These are phyloP conservation scores for Lactifluus hygrophoroides DNA, from an alignment of 768 basidiomycete genomes.

Conservation along the genomic window DNA sequence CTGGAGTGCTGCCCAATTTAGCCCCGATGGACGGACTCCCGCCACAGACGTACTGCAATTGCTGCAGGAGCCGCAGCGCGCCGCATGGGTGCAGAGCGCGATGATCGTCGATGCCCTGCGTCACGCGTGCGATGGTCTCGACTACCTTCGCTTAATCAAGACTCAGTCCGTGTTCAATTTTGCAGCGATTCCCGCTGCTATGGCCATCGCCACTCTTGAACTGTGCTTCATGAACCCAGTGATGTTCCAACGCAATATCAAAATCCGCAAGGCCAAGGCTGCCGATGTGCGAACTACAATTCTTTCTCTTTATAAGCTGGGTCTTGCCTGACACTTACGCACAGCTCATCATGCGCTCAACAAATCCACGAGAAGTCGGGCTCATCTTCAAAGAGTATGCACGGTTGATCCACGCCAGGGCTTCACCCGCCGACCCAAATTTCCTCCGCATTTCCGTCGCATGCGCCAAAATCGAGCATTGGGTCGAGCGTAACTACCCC, in stretches of 20 bases:
- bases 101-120: slow-evolving; percentile 86
- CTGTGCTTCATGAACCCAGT: slow-evolving; percentile 88
- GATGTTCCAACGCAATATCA: slow-evolving; percentile 83
- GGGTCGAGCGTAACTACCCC: slow-evolving; percentile 91
- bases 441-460: slow-evolving; percentile 76
- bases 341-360: slow-evolving; percentile 86
- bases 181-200: slow-evolving; percentile 86
- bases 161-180: slow-evolving; percentile 95
- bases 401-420: slow-evolving; percentile 75
- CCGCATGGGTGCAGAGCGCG: slow-evolving; percentile 73
- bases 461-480: slow-evolving; percentile 83
- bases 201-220: slow-evolving; percentile 92
- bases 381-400: slow-evolving; percentile 79
- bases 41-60: slow-evolving; percentile 68
- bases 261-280: slow-evolving; percentile 90
- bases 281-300: slow-evolving; percentile 48
- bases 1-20: slow-evolving; percentile 58
- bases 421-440: slow-evolving; percentile 74
- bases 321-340: background rate
- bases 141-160: slow-evolving; percentile 79
- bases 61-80: slow-evolving; percentile 50
- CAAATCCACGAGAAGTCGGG: slow-evolving; percentile 87
- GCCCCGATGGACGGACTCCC: slow-evolving; percentile 26
- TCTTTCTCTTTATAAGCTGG: background rate
- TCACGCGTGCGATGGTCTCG: slow-evolving; percentile 78